These are phyloP conservation scores for Rhododendron ovatum DNA, from an alignment of 148 eudicot genomes.

Conservation along the genomic window DNA sequence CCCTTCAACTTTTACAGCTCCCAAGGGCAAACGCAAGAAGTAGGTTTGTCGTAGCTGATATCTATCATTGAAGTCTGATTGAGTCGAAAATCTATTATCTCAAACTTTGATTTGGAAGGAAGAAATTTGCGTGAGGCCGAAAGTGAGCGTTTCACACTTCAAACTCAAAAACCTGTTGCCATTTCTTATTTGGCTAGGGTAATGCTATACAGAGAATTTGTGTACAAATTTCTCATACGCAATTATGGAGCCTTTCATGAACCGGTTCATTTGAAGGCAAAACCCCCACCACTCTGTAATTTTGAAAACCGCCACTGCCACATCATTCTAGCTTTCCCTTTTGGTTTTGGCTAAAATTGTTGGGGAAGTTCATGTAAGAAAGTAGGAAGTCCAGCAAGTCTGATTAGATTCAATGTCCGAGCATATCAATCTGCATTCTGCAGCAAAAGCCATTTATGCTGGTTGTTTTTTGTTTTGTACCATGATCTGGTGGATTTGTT, in stretches of 20 bases:
- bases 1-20: conserved; percentile 55
- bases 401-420: neutral
- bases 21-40: conserved; percentile 92
- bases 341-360: neutral
- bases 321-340: neutral
- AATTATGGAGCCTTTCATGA: neutral
- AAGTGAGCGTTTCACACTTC: conserved; percentile 6
- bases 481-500: neutral
- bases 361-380: neutral
- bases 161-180: neutral
- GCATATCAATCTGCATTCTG: neutral
- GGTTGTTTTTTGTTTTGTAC: neutral
- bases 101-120: conserved; percentile 18
- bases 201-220: neutral
- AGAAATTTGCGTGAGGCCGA: conserved; percentile 32
- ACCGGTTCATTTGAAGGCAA: neutral
- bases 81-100: neutral
- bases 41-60: conserved; percentile 7
- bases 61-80: neutral
- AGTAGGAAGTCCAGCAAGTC: neutral
- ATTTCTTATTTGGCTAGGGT: neutral
- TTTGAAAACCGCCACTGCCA: neutral
- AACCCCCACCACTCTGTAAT: neutral
- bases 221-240: neutral
- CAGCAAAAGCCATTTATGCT: neutral